Evolutionary conservation across 2,329 filamentous ascomycete genomes (phyloP).

Genomic region (Aspergillus amoenus): DNA sequence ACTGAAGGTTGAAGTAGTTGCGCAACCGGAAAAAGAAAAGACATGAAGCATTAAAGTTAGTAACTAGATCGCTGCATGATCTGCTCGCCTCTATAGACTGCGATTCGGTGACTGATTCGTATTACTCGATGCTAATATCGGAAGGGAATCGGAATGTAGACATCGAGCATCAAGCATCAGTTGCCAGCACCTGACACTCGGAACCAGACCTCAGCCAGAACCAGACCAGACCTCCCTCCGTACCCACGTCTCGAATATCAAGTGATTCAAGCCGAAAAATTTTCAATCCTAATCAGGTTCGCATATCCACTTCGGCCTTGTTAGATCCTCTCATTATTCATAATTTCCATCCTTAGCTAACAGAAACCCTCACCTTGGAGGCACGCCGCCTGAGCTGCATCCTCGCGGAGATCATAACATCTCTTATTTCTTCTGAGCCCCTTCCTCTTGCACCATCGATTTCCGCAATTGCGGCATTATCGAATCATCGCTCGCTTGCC

Average conservation of each 20-base stretch:
- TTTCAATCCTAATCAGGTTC: not conserved
- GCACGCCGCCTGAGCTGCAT: not conserved
- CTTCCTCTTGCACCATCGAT: conserved; percentile 22
- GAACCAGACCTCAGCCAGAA: not conserved
- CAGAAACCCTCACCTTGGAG: conserved; percentile 16
- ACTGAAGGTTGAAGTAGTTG: not conserved
- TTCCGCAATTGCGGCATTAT: conserved; percentile 23
- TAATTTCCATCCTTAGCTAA: conserved; percentile 17
- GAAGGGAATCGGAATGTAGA: not conserved
- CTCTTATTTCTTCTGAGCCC: conserved; percentile 3
- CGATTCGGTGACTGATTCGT: not conserved
- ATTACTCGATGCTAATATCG: not conserved
- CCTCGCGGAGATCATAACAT: conserved; percentile 8
- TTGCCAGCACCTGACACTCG: not conserved
- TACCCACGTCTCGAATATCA: not conserved
- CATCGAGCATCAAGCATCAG: no score
- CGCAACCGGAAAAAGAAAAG: not conserved
- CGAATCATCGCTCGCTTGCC: conserved; percentile 7
- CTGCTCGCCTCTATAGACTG: not conserved
- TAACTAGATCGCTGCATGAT: not conserved
- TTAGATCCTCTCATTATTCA: conserved; percentile 18
- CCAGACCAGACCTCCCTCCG: not conserved
- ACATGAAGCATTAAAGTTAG: not conserved
- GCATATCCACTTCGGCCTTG: conserved; percentile 1
- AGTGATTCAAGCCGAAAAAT: not conserved